Evolutionary conservation across 163 green algal species (phyloP).

Genomic region (Chloromonas sp.): DNA sequence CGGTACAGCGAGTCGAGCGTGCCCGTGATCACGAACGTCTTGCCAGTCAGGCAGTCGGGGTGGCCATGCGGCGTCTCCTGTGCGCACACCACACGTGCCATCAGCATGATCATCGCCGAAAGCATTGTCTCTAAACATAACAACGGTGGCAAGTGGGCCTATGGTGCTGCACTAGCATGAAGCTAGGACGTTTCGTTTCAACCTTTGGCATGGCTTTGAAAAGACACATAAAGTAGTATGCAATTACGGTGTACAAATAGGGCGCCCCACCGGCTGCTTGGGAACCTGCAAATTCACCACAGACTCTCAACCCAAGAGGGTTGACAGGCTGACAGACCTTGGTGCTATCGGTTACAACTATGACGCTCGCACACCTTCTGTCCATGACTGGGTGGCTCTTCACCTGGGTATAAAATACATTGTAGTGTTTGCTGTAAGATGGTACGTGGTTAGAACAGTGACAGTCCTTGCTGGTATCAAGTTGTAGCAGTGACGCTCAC

Average conservation of each 20-base stretch:
- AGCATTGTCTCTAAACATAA: background rate
- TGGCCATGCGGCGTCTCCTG: conserved; percentile 68
- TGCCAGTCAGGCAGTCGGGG: conserved; percentile 76
- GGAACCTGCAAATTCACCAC: too few relatives aligned
- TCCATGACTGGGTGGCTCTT: conserved; percentile 46
- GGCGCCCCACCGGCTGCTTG: too few relatives aligned
- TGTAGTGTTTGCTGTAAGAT: too few relatives aligned
- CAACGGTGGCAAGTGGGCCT: background rate
- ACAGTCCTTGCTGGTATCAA: background rate
- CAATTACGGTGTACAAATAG: too few relatives aligned
- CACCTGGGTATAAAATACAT: too few relatives aligned
- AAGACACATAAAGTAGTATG: too few relatives aligned
- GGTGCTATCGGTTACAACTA: background rate
- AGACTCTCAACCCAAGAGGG: too few relatives aligned
- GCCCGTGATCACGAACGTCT: conserved; percentile 79
- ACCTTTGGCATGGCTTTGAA: too few relatives aligned
- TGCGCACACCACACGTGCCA: background rate
- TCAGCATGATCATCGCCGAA: background rate
- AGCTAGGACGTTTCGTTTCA: too few relatives aligned
- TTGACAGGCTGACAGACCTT: too few relatives aligned
- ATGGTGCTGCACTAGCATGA: too few relatives aligned
- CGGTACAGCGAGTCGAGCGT: conserved; percentile 74
- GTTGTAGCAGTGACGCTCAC: background rate
- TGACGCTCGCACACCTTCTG: conserved; percentile 38
- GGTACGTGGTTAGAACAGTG: background rate